Percentiles rank a stretch among this genome's conserved stretches.
Evolutionary conservation across 306 rosid genomes (phyloP).

Genomic region (Lathyrus aphaca): DNA sequence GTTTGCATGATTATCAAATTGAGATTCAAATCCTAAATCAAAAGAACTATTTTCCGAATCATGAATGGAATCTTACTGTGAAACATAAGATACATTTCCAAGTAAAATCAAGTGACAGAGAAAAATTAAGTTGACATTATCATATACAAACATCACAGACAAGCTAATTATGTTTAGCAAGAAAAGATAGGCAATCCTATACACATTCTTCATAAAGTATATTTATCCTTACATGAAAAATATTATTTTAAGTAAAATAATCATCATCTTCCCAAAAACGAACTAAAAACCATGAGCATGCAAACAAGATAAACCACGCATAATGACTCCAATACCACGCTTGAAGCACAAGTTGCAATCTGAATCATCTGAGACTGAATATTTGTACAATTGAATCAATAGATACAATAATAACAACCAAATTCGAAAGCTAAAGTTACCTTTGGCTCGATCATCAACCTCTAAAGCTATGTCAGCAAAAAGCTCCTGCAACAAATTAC

Average conservation of each 20-base stretch:
- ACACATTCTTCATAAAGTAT: background rate
- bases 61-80: background rate
- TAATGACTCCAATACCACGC: background rate
- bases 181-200: constrained; percentile 3
- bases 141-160: background rate
- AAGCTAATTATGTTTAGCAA: constrained; percentile 18
- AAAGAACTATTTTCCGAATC: background rate
- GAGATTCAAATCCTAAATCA: background rate
- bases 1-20: background rate
- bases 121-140: background rate
- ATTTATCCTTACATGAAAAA: constrained; percentile 11
- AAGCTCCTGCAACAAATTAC: constrained; percentile 86
- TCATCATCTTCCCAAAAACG: background rate
- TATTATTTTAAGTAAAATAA: background rate
- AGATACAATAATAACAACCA: background rate
- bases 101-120: constrained; percentile 2
- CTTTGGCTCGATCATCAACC: constrained; percentile 90
- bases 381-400: background rate
- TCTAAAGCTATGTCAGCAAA: constrained; percentile 94
- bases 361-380: background rate
- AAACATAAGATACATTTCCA: background rate
- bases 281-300: constrained; percentile 26
- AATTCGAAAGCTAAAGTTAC: constrained; percentile 39
- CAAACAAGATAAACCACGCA: constrained; percentile 15
- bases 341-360: constrained; percentile 21